phyloP scores from a whole-genome alignment of 2,329 filamentous ascomycete species.

The Cryoendolithus antarcticus region DNA sequence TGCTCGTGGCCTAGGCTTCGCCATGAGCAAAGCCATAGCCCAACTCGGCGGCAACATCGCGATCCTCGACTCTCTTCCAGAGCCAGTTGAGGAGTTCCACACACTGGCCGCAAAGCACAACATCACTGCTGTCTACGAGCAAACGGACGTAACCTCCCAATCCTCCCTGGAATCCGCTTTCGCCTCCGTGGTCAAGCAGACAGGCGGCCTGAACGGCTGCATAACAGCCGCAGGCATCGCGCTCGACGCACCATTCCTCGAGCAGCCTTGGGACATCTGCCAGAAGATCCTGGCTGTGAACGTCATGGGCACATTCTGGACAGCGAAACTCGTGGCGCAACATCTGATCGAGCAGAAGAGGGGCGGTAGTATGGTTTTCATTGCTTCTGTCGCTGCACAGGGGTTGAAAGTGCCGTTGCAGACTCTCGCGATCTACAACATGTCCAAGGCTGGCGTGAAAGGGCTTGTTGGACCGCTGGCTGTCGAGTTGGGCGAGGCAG shows the following conservation, averaged over 20 bases:
- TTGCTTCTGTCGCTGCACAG: constrained; percentile 24
- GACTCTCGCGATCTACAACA: constrained; percentile 22
- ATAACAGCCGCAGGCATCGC: constrained; percentile 21
- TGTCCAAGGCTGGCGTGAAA: constrained; percentile 18
- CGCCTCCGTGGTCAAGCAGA: constrained; percentile 11
- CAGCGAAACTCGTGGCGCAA: constrained; percentile 23
- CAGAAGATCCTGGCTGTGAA: constrained; percentile 26
- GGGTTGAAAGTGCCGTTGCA: constrained; percentile 20
- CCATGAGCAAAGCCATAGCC: constrained; percentile 17
- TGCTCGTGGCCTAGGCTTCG: constrained; percentile 10
- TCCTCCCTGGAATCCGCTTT: constrained; percentile 13
- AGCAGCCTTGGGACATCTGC: constrained; percentile 19
- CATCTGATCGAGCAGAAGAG: constrained; percentile 23
- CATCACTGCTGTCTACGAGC: constrained; percentile 37
- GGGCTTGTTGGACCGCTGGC: constrained; percentile 17
- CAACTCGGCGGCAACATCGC: constrained; percentile 39
- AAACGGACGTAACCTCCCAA: constrained; percentile 27
- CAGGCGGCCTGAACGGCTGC: constrained; percentile 16
- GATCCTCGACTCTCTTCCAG: constrained; percentile 44
- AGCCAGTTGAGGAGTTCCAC: constrained; percentile 15
- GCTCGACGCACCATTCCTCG: constrained; percentile 18
- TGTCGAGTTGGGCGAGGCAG: constrained; percentile 9
- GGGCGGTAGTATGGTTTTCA: constrained; percentile 23
- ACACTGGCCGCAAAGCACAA: constrained; percentile 42
- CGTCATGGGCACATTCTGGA: constrained; percentile 25